Evolutionary conservation across 1,139 yeast species (phyloP).

Genomic region (Taphrina deformans): DNA sequence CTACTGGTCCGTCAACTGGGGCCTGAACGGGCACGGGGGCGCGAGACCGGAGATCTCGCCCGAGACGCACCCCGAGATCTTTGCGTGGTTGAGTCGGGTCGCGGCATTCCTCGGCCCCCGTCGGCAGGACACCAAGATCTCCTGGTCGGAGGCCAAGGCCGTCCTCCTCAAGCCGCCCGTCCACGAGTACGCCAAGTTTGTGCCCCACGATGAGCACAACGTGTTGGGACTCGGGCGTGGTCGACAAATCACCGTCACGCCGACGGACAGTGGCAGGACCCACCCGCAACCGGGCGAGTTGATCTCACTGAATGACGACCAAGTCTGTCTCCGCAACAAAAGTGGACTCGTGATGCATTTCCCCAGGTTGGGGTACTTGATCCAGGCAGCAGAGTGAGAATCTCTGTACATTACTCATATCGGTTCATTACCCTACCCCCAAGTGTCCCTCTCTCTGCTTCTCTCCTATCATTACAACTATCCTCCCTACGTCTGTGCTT

Average conservation of each 20-base stretch:
- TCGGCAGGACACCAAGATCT: constrained; percentile 4
- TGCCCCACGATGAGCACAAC: constrained; percentile 16
- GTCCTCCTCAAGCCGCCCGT: constrained; percentile 20
- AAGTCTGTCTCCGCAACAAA: constrained; percentile 24
- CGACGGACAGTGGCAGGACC: constrained; percentile 15
- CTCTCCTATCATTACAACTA: background rate
- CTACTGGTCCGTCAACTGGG: constrained; percentile 24
- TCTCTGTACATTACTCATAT: no score
- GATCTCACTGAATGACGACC: constrained; percentile 13
- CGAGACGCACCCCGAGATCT: constrained; percentile 3
- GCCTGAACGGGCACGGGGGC: constrained; percentile 4
- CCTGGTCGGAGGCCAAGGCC: constrained; percentile 20
- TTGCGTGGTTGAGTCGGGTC: constrained; percentile 18
- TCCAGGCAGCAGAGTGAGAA: constrained; percentile 1
- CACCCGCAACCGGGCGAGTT: constrained; percentile 27
- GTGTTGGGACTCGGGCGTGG: constrained; percentile 7
- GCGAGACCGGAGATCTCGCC: constrained; percentile 17
- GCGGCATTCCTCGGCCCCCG: constrained; percentile 2
- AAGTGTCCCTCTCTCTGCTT: no score
- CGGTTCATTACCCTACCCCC: no score
- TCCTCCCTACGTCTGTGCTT: background rate
- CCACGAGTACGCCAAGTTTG: constrained; percentile 32
- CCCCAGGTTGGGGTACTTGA: constrained; percentile 19
- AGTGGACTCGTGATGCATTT: constrained; percentile 27
- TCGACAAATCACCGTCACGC: constrained; percentile 13